A percentile compares a stretch with the other conserved stretches of the same genome.
phyloP scores from a whole-genome alignment of 2,329 filamentous ascomycete species.

The Rhynchosporium secalis region DNA sequence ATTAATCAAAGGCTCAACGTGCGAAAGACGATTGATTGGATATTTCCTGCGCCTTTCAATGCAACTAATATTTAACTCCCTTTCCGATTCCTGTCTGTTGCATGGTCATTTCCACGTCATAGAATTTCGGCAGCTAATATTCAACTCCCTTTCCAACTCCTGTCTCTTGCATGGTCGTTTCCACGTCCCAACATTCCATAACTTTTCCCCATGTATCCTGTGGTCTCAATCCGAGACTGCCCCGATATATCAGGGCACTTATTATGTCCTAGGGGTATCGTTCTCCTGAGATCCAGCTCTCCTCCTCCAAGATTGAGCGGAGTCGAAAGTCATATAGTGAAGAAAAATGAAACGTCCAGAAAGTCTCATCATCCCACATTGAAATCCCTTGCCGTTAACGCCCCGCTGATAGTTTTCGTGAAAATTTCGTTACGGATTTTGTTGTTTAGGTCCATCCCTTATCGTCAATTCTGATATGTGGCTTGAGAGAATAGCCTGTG shows the following conservation, averaged over 20 bases:
- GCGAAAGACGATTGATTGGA: constrained; percentile 21
- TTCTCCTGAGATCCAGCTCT: constrained; percentile 26
- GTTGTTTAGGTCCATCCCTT: constrained; percentile 9
- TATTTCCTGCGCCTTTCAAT: constrained; percentile 18
- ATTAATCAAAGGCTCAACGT: constrained; percentile 7
- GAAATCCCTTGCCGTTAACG: constrained; percentile 17
- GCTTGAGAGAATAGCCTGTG: not conserved
- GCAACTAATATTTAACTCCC: too few relatives aligned
- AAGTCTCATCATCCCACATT: constrained; percentile 4
- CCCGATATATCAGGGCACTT: not conserved
- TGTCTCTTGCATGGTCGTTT: constrained; percentile 8
- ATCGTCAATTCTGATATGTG: constrained; percentile 12
- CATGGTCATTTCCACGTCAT: too few relatives aligned
- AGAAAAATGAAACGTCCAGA: constrained; percentile 4
- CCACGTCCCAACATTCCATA: constrained; percentile 15
- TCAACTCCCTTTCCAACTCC: constrained; percentile 5
- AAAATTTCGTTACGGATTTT: constrained; percentile 18
- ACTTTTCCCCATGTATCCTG: not conserved
- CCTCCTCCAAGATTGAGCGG: constrained; percentile 11
- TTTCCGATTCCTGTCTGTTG: too few relatives aligned
- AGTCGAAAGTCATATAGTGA: constrained; percentile 21
- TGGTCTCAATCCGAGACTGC: too few relatives aligned
- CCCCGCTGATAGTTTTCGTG: constrained; percentile 25
- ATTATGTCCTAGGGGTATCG: constrained; percentile 14
- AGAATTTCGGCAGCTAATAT: not conserved